phyloP scores from a whole-genome alignment of 345 rosid genomes.

The Citrus inodora region DNA sequence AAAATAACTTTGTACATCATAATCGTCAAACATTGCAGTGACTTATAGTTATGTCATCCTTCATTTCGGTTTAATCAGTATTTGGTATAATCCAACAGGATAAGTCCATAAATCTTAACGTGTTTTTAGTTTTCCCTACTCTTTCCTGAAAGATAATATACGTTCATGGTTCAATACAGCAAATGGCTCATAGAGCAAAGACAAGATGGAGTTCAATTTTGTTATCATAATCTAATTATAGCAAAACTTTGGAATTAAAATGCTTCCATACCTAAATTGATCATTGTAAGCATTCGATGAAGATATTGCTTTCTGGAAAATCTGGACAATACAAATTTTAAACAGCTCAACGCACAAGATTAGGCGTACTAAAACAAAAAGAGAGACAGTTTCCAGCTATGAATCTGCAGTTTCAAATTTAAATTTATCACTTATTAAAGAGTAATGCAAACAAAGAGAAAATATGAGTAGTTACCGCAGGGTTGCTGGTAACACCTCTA shows the following conservation, averaged over 20 bases:
- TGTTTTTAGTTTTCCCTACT: neutral
- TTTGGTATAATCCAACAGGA: neutral
- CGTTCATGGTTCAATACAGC: neutral
- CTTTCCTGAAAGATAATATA: neutral
- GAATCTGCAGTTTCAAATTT: neutral
- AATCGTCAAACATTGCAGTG: neutral
- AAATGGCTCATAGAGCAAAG: neutral
- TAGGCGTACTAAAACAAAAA: neutral
- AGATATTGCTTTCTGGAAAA: conserved; percentile 97
- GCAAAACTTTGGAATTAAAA: neutral
- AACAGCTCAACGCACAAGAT: neutral
- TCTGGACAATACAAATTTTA: conserved; percentile 47
- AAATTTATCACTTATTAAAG: neutral
- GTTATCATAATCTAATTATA: neutral
- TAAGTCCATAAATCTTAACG: neutral
- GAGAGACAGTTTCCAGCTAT: neutral
- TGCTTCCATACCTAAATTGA: conserved; percentile 67
- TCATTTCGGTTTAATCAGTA: neutral
- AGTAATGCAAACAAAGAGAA: neutral
- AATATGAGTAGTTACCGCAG: conserved; percentile 58
- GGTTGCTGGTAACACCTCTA: conserved; percentile 99
- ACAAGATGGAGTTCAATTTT: neutral
- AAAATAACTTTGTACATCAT: neutral
- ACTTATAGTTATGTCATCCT: neutral
- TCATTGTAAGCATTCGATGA: conserved; percentile 95